These are phyloP conservation scores for Rutstroemia sp. DNA, from an alignment of 2,329 filamentous ascomycete species.

Conservation along the genomic window DNA sequence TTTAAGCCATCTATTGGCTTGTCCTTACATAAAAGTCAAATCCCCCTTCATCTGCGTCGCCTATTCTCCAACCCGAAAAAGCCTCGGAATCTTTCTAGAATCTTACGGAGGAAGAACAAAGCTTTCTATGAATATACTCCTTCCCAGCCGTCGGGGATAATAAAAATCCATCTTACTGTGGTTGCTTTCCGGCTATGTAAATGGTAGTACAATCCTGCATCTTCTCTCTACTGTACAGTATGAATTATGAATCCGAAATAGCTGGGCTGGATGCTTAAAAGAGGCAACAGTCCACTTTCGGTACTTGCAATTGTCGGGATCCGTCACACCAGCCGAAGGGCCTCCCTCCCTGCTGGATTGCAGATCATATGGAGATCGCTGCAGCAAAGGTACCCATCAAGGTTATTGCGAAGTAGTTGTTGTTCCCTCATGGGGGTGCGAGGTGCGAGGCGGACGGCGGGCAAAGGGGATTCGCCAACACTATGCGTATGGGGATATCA, in stretches of 20 bases:
- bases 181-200: not conserved
- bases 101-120: no score
- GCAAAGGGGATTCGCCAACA: no score
- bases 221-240: no score
- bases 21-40: not conserved
- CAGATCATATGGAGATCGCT: not conserved
- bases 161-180: no score
- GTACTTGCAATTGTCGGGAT: not conserved
- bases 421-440: not conserved
- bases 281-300: not conserved
- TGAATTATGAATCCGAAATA: no score
- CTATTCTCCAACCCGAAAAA: not conserved
- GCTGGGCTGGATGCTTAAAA: not conserved
- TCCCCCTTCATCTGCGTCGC: not conserved
- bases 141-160: no score
- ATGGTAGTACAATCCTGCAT: not conserved
- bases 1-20: not conserved
- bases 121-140: no score
- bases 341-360: not conserved
- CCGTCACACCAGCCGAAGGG: no score
- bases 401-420: not conserved
- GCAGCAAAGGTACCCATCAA: not conserved
- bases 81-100: no score
- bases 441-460: no score
- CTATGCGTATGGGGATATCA: no score